These are phyloP conservation scores for Sordariomycetes sp. DNA, from an alignment of 2,329 filamentous ascomycete genomes.

Conservation along the genomic window DNA sequence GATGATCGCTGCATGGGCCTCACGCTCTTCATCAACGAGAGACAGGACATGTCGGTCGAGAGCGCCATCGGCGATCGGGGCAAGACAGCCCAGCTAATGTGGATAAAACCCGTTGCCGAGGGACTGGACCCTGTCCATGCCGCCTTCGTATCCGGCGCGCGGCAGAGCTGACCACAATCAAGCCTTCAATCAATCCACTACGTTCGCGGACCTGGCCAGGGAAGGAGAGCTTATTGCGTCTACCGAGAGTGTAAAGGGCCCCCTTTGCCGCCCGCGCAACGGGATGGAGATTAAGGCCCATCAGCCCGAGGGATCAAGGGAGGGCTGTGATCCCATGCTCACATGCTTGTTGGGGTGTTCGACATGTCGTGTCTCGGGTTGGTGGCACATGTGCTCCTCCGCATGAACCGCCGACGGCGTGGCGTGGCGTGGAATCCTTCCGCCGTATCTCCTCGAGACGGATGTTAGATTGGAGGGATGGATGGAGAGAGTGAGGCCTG, in stretches of 20 bases:
- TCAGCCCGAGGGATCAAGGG: neutral
- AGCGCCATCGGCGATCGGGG: neutral
- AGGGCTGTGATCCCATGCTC: neutral
- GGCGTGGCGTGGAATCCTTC: neutral
- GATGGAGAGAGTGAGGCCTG: neutral
- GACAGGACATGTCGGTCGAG: no score
- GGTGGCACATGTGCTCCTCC: neutral
- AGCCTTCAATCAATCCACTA: neutral
- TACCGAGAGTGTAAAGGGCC: no score
- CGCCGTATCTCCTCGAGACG: neutral
- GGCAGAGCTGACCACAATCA: neutral
- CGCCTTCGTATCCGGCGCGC: neutral
- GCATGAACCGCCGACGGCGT: neutral
- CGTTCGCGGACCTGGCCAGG: neutral
- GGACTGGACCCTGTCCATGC: neutral
- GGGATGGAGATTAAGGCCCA: neutral
- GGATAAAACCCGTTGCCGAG: neutral
- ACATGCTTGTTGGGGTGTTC: neutral
- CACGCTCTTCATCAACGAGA: no score
- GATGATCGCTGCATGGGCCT: no score
- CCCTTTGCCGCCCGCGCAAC: neutral
- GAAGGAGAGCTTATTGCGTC: neutral
- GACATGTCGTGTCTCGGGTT: neutral
- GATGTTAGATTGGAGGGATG: neutral
- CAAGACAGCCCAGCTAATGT: neutral